Conservation (phyloP, 2,329 filamentous ascomycete genomes). For the Capronia americana region DNA sequence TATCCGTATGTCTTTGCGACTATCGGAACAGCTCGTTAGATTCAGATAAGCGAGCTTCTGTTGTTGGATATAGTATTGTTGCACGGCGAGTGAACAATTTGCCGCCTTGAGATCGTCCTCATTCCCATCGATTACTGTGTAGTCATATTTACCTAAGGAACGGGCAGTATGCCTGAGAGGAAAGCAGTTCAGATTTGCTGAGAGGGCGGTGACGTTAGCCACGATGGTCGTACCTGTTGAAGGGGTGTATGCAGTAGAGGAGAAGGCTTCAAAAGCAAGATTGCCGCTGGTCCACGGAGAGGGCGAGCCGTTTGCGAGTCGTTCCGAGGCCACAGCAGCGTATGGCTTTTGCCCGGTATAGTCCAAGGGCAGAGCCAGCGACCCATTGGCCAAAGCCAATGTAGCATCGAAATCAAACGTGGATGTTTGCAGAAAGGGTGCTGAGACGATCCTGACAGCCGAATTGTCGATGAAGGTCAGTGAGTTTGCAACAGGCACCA, state of each 20-base stretch:
- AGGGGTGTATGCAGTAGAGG: background rate
- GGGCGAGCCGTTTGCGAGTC: background rate
- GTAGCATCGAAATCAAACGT: background rate
- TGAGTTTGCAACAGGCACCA: background rate
- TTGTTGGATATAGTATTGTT: background rate
- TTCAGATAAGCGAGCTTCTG: background rate
- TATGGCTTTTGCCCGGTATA: background rate
- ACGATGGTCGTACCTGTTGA: background rate
- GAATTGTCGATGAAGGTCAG: background rate
- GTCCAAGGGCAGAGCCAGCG: background rate
- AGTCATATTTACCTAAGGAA: background rate
- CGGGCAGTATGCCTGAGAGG: background rate
- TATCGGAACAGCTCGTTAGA: background rate
- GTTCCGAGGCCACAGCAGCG: background rate
- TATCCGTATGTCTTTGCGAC: background rate
- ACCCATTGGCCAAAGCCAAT: background rate
- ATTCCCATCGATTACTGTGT: background rate
- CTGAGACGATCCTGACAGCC: background rate
- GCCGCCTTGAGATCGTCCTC: background rate
- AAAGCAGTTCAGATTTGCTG: background rate
- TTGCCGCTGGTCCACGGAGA: background rate
- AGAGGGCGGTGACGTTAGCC: background rate
- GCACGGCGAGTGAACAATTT: background rate
- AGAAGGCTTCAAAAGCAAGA: background rate
- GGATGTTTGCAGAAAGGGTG: background rate